Evolutionary conservation across 2,329 filamentous ascomycete genomes (phyloP).

Genomic region (Ceratocystis destructans): DNA sequence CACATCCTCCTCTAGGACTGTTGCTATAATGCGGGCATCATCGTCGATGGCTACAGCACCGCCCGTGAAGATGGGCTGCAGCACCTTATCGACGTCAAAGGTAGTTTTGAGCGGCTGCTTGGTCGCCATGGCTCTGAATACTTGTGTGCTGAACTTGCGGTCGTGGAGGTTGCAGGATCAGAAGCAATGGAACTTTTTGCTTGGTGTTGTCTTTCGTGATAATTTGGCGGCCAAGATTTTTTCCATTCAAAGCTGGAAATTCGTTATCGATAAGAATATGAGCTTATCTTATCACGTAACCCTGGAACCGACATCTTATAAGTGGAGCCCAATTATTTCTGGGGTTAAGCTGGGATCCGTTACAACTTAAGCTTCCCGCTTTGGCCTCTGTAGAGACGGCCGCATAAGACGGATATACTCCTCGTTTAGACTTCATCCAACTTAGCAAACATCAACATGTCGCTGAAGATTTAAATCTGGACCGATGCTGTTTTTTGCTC

Average conservation of each 20-base stretch:
- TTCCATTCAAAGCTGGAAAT: slow-evolving; percentile 19
- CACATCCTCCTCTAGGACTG: slow-evolving; percentile 82
- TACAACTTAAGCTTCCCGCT: too few relatives aligned
- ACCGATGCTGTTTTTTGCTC: neutral
- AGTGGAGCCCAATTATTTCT: neutral
- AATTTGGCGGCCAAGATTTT: slow-evolving; percentile 8
- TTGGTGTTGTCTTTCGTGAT: slow-evolving; percentile 16
- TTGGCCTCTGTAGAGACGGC: too few relatives aligned
- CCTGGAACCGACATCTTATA: neutral
- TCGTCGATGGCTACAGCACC: slow-evolving; percentile 74
- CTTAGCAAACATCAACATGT: neutral
- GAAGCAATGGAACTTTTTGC: neutral
- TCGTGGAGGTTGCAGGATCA: neutral
- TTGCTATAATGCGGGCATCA: slow-evolving; percentile 68
- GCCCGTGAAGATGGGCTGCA: slow-evolving; percentile 88
- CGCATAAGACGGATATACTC: too few relatives aligned
- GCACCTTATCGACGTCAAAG: slow-evolving; percentile 68
- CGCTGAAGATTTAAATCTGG: slow-evolving; percentile 3
- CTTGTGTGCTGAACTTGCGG: neutral
- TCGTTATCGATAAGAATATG: slow-evolving; percentile 16
- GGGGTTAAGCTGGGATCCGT: neutral
- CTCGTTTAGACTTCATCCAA: too few relatives aligned
- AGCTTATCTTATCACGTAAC: slow-evolving; percentile 16
- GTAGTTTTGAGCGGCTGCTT: slow-evolving; percentile 65
- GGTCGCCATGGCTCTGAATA: slow-evolving; percentile 37